Evolutionary conservation across 768 basidiomycete genomes (phyloP).

Genomic region (Phaeolepiota aurea): DNA sequence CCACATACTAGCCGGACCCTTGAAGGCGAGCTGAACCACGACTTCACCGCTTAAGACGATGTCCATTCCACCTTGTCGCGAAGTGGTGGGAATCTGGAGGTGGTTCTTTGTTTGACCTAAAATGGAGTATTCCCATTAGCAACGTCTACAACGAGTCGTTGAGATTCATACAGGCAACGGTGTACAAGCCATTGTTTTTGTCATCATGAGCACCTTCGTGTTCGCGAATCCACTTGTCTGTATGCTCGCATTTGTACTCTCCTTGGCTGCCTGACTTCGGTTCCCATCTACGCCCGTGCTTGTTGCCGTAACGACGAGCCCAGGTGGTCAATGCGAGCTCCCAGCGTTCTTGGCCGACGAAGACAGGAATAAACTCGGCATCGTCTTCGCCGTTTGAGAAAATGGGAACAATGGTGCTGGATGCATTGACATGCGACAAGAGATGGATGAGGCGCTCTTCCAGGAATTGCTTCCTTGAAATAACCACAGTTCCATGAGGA

Average conservation of each 20-base stretch:
- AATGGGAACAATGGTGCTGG: constrained; percentile 2
- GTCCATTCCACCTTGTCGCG: constrained; percentile 3
- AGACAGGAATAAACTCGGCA: constrained; percentile 8
- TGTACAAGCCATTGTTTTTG: constrained; percentile 7
- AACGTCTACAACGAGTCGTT: not conserved
- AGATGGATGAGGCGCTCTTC: constrained; percentile 8
- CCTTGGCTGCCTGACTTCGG: constrained; percentile 2
- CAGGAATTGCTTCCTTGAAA: constrained; percentile 10
- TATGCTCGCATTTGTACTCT: constrained; percentile 7
- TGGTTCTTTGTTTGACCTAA: constrained; percentile 7
- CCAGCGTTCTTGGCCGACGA: constrained; percentile 7
- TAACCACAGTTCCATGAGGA: constrained; percentile 7
- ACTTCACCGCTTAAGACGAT: constrained; percentile 5
- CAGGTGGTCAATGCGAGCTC: constrained; percentile 8
- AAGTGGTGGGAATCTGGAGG: constrained; percentile 4
- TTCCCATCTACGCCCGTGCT: constrained; percentile 5
- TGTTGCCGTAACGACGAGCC: constrained; percentile 6
- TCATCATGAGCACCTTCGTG: constrained; percentile 7
- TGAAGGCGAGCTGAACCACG: constrained; percentile 5
- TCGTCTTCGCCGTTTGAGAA: constrained; percentile 4
- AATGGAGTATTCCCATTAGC: constrained; percentile 3
- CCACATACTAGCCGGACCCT: constrained; percentile 5
- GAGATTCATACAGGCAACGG: constrained; percentile 5
- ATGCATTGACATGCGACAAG: constrained; percentile 7
- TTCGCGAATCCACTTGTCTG: constrained; percentile 10